These are phyloP conservation scores for Hirschfeldia incana DNA, from an alignment of 345 rosid species.

Conservation along the genomic window DNA sequence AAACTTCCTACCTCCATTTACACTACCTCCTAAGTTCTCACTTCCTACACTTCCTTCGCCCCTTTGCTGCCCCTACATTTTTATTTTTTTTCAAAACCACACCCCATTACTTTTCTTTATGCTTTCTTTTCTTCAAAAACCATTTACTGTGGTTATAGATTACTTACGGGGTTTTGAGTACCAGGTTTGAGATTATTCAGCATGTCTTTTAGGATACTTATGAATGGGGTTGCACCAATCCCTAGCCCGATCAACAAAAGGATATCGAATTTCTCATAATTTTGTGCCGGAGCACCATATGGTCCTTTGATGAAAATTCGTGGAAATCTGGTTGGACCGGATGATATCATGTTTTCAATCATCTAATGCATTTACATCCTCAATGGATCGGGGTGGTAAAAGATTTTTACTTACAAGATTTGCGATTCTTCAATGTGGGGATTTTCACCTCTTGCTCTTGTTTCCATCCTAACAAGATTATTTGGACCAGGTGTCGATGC, in stretches of 20 bases:
- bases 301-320: slow-evolving; percentile 78
- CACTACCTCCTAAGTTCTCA: slow-evolving; percentile 27
- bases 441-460: slow-evolving; percentile 46
- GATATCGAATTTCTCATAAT: slow-evolving; percentile 68
- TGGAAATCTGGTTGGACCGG: slow-evolving; percentile 57
- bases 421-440: slow-evolving; percentile 46
- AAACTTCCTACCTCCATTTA: slow-evolving; percentile 38
- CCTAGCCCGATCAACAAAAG: slow-evolving; percentile 84
- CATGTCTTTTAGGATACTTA: slow-evolving; percentile 87
- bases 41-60: slow-evolving; percentile 18
- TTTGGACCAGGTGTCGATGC: slow-evolving; percentile 39
- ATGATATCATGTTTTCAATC: not conserved
- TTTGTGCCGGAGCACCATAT: slow-evolving; percentile 94
- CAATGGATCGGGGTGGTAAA: not conserved
- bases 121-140: not conserved
- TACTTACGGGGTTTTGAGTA: slow-evolving; percentile 30
- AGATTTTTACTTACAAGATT: slow-evolving; percentile 46
- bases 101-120: not conserved
- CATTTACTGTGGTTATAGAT: not conserved
- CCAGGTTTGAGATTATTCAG: slow-evolving; percentile 57
- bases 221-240: slow-evolving; percentile 94
- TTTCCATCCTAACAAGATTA: slow-evolving; percentile 66
- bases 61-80: slow-evolving; percentile 33
- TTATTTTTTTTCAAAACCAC: not conserved
- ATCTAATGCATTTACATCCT: not conserved